These are phyloP conservation scores for Onygenales sp. DNA, from an alignment of 2,329 filamentous ascomycete species.

Conservation along the genomic window DNA sequence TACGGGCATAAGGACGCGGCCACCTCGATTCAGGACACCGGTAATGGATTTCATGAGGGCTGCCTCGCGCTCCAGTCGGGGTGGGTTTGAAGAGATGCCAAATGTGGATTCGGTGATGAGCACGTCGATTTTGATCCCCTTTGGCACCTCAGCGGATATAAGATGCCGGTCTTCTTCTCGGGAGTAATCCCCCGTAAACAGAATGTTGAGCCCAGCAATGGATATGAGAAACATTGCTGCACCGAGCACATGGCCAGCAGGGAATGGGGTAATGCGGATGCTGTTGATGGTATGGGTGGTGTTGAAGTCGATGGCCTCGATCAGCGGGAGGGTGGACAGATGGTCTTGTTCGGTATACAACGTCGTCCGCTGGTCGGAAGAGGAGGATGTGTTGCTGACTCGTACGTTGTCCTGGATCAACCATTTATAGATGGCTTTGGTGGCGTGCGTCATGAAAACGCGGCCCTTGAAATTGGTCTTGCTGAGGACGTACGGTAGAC, in stretches of 20 bases:
- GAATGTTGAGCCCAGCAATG: slow-evolving; percentile 90
- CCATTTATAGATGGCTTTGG: slow-evolving; percentile 99
- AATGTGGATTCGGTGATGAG: slow-evolving; percentile 97
- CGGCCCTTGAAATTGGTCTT: slow-evolving; percentile 97
- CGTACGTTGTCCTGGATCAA: slow-evolving; percentile 94
- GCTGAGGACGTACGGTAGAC: slow-evolving; percentile 90
- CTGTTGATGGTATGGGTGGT: slow-evolving; percentile 96
- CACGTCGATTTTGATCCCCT: slow-evolving; percentile 84
- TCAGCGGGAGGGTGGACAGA: slow-evolving; percentile 81
- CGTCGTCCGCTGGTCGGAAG: slow-evolving; percentile 52
- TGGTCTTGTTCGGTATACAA: slow-evolving; percentile 96
- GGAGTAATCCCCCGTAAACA: slow-evolving; percentile 97
- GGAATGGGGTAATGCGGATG: slow-evolving; percentile 92
- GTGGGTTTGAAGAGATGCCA: slow-evolving; percentile 87
- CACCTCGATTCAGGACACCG: slow-evolving; percentile 78
- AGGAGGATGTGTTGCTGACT: slow-evolving; percentile 61
- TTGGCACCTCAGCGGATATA: slow-evolving; percentile 84
- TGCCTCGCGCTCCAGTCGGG: slow-evolving; percentile 80
- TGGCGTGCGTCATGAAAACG: slow-evolving; percentile 98
- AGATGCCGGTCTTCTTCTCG: slow-evolving; percentile 91
- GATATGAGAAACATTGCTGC: slow-evolving; percentile 98
- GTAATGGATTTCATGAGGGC: slow-evolving; percentile 95
- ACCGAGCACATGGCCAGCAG: slow-evolving; percentile 93
- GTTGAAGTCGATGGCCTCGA: slow-evolving; percentile 96
- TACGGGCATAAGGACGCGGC: slow-evolving; percentile 86